Evolutionary conservation across 371 early-diverging fungal species (phyloP), one percentile per base, ranked within the genome.

Genomic region (Mucor mucedo): DNA sequence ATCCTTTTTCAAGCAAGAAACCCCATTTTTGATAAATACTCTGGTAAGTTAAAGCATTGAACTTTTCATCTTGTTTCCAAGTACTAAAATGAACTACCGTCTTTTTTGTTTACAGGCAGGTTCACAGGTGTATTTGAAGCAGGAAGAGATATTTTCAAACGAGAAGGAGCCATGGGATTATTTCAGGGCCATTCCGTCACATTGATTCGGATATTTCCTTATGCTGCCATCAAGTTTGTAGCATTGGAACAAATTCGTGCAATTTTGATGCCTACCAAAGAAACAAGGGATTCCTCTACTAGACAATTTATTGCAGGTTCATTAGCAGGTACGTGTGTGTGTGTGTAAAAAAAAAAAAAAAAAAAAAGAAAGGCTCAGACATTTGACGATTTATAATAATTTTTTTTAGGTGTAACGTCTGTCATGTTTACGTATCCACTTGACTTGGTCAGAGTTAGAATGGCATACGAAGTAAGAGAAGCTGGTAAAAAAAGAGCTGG

Each of bases 101-200:
- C 4, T 60, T 40, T 33, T 0, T 30, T 40, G n/a, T 28, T n/a
- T 29, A 10, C 40, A 16, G 14, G 50, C 11, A 83, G 88, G 27
- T 87, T 89, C 64, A 75, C 80, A 5, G 97, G 97, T 11, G 86
- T 92, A 30, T 89, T 94, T 69, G 79, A 82, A 44, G 97, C 94
- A 13, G 84, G 79, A 16, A 63, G 82, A 33, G 87, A 89, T 3
- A 95, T 97, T 30, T 84, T 87, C 44, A 68, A 69, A 38, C 62
- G 68, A 9, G 73, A 85, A 68, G 97, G 97, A 1, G 16, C 90
- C 2, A 72, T 72, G 5, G 97, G 95, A 3, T 80, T 97, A 39
- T 95, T 93, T 69, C 94, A 93, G 77, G 97, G 97, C 33, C 95
- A 97, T 73, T 90, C 89, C 27, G 95, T 93, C 32, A 95, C 94